These are phyloP conservation scores for Cutaneotrichosporon cavernicola DNA, from an alignment of 1,284 basidiomycete genomes.

Conservation along the genomic window DNA sequence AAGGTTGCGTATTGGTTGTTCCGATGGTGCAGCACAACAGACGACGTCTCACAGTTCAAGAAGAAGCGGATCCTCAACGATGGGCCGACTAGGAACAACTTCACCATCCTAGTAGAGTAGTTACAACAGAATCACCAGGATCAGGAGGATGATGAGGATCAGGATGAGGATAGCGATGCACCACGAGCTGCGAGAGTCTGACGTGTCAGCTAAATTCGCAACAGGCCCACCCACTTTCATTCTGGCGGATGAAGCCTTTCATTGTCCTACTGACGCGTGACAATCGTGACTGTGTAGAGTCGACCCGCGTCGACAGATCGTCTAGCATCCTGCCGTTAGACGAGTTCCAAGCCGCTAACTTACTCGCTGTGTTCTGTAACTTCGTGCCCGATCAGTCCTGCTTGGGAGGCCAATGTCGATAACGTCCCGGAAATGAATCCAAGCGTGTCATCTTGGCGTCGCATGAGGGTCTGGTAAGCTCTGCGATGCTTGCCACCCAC, in stretches of 20 bases:
- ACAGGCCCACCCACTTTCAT: slow-evolving; percentile 63
- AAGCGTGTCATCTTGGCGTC: slow-evolving; percentile 80
- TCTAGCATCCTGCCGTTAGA: slow-evolving; percentile 66
- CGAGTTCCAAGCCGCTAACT: slow-evolving; percentile 34
- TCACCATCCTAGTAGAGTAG: slow-evolving; percentile 57
- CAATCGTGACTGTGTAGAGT: slow-evolving; percentile 69
- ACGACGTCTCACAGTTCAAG: slow-evolving; percentile 22
- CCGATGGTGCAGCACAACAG: slow-evolving; percentile 29
- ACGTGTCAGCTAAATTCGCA: background rate
- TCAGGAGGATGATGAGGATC: slow-evolving; percentile 57
- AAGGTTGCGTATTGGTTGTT: slow-evolving; percentile 53
- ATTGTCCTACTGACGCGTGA: slow-evolving; percentile 68
- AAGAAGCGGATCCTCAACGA: slow-evolving; percentile 64
- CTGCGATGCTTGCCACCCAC: slow-evolving; percentile 48
- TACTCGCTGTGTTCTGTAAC: slow-evolving; percentile 84
- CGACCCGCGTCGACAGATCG: slow-evolving; percentile 73
- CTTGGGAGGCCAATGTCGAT: slow-evolving; percentile 75
- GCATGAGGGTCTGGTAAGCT: slow-evolving; percentile 67
- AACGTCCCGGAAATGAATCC: slow-evolving; percentile 80
- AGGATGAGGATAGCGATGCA: slow-evolving; percentile 62
- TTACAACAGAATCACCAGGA: slow-evolving; percentile 59
- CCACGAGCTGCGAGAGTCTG: slow-evolving; percentile 71
- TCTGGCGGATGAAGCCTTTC: slow-evolving; percentile 75
- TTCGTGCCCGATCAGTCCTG: slow-evolving; percentile 84
- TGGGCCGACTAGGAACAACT: slow-evolving; percentile 73